These are phyloP conservation scores for Vitis rupestris DNA, from an alignment of 164 flowering plant species.

Conservation along the genomic window DNA sequence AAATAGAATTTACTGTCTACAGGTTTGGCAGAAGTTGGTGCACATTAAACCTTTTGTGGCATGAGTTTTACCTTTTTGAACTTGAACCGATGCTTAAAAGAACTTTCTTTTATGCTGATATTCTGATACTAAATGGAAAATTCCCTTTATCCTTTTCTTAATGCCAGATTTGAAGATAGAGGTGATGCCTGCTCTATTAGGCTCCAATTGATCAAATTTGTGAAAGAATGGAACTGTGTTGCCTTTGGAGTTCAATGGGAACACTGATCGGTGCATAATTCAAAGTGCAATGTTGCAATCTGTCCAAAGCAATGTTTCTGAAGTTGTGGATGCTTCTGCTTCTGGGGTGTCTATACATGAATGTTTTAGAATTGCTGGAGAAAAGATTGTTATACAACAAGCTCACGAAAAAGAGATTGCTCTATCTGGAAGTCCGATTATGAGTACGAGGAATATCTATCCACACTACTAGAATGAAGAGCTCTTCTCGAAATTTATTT, in stretches of 20 bases:
- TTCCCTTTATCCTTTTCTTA: too few relatives aligned
- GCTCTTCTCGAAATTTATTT: too few relatives aligned
- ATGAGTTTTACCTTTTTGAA: too few relatives aligned
- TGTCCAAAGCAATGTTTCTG: slow-evolving; percentile 16
- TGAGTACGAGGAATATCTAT: neutral
- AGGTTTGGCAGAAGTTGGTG: too few relatives aligned
- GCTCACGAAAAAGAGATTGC: slow-evolving; percentile 26
- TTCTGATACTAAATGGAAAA: too few relatives aligned
- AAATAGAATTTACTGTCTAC: too few relatives aligned
- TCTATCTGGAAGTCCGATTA: slow-evolving; percentile 23
- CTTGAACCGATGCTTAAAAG: too few relatives aligned
- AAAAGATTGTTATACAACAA: slow-evolving; percentile 20
- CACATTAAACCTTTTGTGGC: too few relatives aligned
- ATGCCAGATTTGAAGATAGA: neutral
- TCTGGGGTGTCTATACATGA: slow-evolving; percentile 16
- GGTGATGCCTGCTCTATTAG: too few relatives aligned
- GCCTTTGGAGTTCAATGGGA: slow-evolving; percentile 22
- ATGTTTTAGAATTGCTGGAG: slow-evolving; percentile 22
- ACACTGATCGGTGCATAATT: slow-evolving; percentile 1
- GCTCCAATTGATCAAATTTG: slow-evolving; percentile 16
- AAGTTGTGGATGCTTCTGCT: slow-evolving; percentile 23
- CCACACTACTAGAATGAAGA: too few relatives aligned
- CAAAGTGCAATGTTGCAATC: slow-evolving; percentile 19
- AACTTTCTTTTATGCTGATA: too few relatives aligned
- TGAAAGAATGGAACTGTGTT: slow-evolving; percentile 19